These are phyloP conservation scores for Coemansia reversa DNA, from an alignment of 192 early-diverging fungal genomes.

Conservation along the genomic window DNA sequence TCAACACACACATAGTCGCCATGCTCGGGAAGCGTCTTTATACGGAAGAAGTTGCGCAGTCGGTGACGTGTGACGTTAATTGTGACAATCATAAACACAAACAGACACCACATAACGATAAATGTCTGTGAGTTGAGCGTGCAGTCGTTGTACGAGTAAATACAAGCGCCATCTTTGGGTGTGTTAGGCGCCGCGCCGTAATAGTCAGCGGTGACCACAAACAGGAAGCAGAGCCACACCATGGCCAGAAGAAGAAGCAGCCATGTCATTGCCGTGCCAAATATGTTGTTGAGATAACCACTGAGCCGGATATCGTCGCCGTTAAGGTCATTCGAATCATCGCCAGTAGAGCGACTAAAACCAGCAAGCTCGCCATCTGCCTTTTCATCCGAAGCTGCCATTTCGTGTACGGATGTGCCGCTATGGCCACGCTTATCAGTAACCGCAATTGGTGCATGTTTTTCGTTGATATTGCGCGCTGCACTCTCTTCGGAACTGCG, in stretches of 20 bases:
- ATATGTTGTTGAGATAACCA: constrained; percentile 48
- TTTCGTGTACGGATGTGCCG: constrained; percentile 4
- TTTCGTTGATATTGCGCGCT: not conserved
- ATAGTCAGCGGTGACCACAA: constrained; percentile 50
- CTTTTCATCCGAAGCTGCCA: constrained; percentile 9
- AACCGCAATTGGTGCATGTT: not conserved
- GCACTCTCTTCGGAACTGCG: not conserved
- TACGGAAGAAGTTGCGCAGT: constrained; percentile 57
- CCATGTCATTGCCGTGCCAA: constrained; percentile 45
- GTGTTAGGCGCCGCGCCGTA: constrained; percentile 30
- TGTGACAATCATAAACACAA: constrained; percentile 47
- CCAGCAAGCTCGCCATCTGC: not conserved
- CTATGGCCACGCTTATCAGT: not conserved
- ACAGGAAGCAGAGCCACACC: constrained; percentile 41
- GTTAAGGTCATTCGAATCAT: constrained; percentile 15
- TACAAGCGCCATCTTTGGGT: constrained; percentile 14
- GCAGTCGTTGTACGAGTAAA: constrained; percentile 35
- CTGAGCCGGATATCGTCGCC: constrained; percentile 39
- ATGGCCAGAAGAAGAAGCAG: constrained; percentile 40
- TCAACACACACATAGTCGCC: constrained; percentile 55
- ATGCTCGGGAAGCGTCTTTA: constrained; percentile 41
- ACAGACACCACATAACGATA: constrained; percentile 56
- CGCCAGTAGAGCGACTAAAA: not conserved
- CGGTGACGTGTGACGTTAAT: constrained; percentile 39
- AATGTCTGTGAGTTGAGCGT: constrained; percentile 48